Evolutionary conservation across 257 asterid genomes (phyloP).

Genomic region (Rhazya stricta): DNA sequence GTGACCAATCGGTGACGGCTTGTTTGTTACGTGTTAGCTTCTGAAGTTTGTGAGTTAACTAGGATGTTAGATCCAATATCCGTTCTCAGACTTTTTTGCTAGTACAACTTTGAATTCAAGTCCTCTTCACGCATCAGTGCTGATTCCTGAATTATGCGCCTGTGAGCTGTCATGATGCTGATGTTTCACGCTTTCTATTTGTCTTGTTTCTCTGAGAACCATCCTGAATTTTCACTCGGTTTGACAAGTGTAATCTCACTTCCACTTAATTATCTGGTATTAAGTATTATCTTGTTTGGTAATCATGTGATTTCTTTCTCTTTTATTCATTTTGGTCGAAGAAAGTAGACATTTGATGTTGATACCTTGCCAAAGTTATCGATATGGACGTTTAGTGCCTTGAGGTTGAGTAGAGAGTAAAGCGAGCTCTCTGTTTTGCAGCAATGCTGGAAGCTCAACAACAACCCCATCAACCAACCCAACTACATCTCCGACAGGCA

Average conservation of each 20-base stretch:
- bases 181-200: slow-evolving; percentile 13
- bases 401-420: neutral
- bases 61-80: slow-evolving; percentile 25
- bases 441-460: slow-evolving; percentile 26
- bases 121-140: neutral
- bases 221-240: slow-evolving; percentile 8
- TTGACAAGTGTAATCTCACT: slow-evolving; percentile 1
- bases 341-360: neutral
- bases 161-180: slow-evolving; percentile 50
- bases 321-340: neutral
- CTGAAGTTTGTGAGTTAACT: neutral
- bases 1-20: neutral
- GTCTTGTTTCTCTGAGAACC: slow-evolving; percentile 22
- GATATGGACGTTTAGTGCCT: neutral
- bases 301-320: neutral
- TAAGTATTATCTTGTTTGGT: slow-evolving; percentile 14
- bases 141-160: slow-evolving; percentile 5
- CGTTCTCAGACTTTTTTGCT: neutral
- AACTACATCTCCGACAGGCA: neutral
- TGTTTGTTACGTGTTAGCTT: neutral
- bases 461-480: slow-evolving; percentile 27
- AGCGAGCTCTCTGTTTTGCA: slow-evolving; percentile 10
- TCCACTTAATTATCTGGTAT: neutral
- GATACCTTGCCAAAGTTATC: neutral
- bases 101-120: neutral